Base-by-base conservation (phyloP, 1,139 yeast species). In the Taphrina sp. region DNA sequence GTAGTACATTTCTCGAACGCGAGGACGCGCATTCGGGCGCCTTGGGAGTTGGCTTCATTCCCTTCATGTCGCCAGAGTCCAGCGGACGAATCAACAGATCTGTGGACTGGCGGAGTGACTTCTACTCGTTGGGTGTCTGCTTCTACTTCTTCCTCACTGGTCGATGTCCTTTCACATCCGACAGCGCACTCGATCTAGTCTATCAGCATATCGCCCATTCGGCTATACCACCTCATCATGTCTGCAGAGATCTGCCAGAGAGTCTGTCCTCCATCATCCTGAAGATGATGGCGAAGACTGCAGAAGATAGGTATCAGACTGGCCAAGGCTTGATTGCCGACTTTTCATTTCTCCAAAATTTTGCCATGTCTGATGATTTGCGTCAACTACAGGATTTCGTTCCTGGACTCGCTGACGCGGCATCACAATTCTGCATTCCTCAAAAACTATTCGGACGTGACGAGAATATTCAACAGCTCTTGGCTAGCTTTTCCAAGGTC, bases 231-330 rank as follows among this genome's bases (percentile, higher is more conserved):
- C 52, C 45, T 5, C 41, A 43, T 10, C 29, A 23, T 14, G 24
- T 52, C 20, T 26, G 38, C 14, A 19, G 19, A 7, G 37, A 34
- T 10, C 23, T 52, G 2, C 56, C 56, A 3, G n/a, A 19, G 16
- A 14, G 37, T 19, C 29, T 52, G 16, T 42, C 52, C n/a, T 29
- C 20, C 7, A 26, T 52, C 19, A 44, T 52, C 28, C 23, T 35
- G 19, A 52, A 52, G 16, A 20, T 52, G 44, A 35, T 52, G 56
- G 52, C 36, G 8, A 52, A 52, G 34, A 35, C 51, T 24, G 44
- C 56, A 3, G 56, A 52, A 19, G 56, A 52, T 16, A 28, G 56
- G 16, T 52, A 52, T 19, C 52, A 43, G 38, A 52, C 56, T 5
- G 44, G 34, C 12, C 35, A 36, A 17, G 56, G 56, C 3, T 44